Evolutionary conservation across 164 flowering plant genomes (phyloP).

Genomic region (Tetrastigma voinierianum): DNA sequence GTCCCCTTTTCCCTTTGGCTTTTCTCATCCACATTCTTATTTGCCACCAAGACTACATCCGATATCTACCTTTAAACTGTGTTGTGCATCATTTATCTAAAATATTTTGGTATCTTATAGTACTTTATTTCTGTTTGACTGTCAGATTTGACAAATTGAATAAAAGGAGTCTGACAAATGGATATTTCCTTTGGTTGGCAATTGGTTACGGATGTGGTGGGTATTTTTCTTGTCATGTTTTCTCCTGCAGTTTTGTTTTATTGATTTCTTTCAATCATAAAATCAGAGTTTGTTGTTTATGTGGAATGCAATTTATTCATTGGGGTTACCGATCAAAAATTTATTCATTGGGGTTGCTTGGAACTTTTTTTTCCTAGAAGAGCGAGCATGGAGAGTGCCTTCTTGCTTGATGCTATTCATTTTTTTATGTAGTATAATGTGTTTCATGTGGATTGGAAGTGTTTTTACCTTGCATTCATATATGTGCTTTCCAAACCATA

Average conservation of each 20-base stretch:
- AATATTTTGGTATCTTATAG: background rate
- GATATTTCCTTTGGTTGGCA: slow-evolving; percentile 79
- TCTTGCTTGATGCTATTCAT: background rate
- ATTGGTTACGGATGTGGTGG: slow-evolving; percentile 85
- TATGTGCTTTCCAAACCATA: too few species aligned
- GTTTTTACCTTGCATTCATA: background rate
- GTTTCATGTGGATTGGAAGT: background rate
- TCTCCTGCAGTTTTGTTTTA: background rate
- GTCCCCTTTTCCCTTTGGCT: too few species aligned
- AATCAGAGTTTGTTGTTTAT: too few species aligned
- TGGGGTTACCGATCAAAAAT: too few species aligned
- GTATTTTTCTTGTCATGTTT: slow-evolving; percentile 22
- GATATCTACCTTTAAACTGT: too few species aligned
- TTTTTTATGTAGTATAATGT: background rate
- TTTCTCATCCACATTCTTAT: too few species aligned
- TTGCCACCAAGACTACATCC: too few species aligned
- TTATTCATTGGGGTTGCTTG: too few species aligned
- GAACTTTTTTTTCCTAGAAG: background rate
- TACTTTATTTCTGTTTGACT: slow-evolving; percentile 7
- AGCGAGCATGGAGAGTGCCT: background rate
- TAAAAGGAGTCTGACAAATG: slow-evolving; percentile 55
- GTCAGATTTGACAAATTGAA: slow-evolving; percentile 74
- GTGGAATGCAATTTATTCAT: too few species aligned
- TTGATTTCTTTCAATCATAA: background rate
- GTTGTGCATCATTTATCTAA: background rate